Percentiles rank a stretch among this genome's conserved stretches.
These are phyloP conservation scores for Benincasa hispida DNA, from an alignment of 306 rosid species.

Conservation along the genomic window DNA sequence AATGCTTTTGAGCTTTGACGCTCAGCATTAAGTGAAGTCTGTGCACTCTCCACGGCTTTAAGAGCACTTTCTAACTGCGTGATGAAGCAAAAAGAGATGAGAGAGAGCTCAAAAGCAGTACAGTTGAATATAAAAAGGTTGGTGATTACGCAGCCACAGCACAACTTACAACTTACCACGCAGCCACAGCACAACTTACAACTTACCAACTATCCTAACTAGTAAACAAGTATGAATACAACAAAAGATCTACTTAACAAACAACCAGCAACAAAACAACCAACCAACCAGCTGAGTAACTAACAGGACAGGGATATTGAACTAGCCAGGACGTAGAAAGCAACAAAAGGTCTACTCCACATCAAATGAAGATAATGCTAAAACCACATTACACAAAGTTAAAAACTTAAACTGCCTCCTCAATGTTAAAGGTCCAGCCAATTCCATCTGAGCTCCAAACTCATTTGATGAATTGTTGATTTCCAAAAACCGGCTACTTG, in stretches of 20 bases:
- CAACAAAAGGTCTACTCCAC: background rate
- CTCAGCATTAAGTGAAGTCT: slow-evolving; percentile 61
- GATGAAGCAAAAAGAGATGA: background rate
- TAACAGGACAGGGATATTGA: background rate
- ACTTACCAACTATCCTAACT: background rate
- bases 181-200: background rate
- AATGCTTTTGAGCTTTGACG: slow-evolving; percentile 59
- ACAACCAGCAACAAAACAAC: background rate
- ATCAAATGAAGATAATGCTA: background rate
- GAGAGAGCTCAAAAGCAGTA: background rate
- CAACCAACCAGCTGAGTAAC: background rate
- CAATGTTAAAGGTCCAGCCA: too few relatives aligned
- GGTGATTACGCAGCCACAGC: too few relatives aligned
- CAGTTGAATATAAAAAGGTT: background rate
- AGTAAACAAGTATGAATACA: background rate
- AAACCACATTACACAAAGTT: too few relatives aligned
- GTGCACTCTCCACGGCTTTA: slow-evolving; percentile 69
- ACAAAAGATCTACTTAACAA: background rate
- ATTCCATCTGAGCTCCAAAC: too few relatives aligned
- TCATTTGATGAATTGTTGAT: too few relatives aligned
- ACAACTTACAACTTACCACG: too few relatives aligned
- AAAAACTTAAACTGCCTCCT: too few relatives aligned
- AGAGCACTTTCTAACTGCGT: slow-evolving; percentile 75
- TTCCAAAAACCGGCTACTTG: too few relatives aligned
- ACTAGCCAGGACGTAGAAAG: background rate